Conservation (phyloP, 192 early-diverging fungal species). For the Kickxella alabastrina region DNA sequence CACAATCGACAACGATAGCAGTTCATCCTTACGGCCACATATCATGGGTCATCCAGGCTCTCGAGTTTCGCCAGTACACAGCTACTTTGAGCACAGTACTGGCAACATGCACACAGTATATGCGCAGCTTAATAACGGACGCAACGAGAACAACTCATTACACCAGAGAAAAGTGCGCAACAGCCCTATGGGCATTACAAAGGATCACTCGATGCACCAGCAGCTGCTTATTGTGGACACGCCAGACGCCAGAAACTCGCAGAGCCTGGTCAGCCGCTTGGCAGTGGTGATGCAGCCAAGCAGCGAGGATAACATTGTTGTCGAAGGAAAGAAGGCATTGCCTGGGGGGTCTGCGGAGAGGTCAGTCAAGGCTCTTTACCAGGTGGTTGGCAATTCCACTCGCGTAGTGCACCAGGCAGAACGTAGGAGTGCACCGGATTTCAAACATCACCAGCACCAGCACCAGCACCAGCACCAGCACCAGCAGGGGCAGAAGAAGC, state of each 20-base stretch:
- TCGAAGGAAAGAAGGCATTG: slow-evolving; percentile 4
- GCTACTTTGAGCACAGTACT: neutral
- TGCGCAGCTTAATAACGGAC: slow-evolving; percentile 6
- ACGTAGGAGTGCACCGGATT: neutral
- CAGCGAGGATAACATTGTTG: slow-evolving; percentile 18
- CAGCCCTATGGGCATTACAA: slow-evolving; percentile 11
- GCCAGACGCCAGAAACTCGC: slow-evolving; percentile 7
- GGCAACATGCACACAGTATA: neutral
- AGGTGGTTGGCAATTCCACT: slow-evolving; percentile 5
- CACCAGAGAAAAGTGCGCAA: too few relatives aligned
- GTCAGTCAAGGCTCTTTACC: slow-evolving; percentile 30
- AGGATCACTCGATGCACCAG: slow-evolving; percentile 15
- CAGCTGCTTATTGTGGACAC: slow-evolving; percentile 27
- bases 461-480: neutral
- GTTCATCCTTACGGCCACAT: slow-evolving; percentile 25
- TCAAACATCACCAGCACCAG: neutral
- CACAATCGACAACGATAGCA: slow-evolving; percentile 36
- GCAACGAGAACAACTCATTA: too few relatives aligned
- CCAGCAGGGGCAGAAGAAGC: neutral
- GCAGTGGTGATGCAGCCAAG: slow-evolving; percentile 22
- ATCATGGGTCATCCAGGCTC: slow-evolving; percentile 33
- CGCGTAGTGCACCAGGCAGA: slow-evolving; percentile 4
- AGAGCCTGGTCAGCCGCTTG: slow-evolving; percentile 19
- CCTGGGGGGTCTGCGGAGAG: neutral
- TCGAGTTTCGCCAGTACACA: slow-evolving; percentile 6